These are phyloP conservation scores for Crithidia expoeki DNA, from an alignment of 208 protist genomes.

Conservation along the genomic window DNA sequence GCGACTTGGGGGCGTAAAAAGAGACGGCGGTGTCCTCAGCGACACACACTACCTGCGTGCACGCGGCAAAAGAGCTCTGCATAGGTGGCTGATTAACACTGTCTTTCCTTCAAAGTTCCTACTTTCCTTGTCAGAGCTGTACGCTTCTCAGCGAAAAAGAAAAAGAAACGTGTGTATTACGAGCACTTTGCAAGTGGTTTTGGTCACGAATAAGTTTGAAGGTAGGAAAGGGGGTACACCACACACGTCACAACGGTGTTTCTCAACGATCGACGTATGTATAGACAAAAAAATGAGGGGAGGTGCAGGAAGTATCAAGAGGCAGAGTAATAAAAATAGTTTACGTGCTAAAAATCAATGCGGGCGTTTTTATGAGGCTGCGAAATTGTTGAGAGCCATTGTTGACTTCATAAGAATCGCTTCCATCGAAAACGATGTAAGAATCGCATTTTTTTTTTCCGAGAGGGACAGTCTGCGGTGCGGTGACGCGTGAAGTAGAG, in stretches of 20 bases:
- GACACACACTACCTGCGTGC: slow-evolving; percentile 76
- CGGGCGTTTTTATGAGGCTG: too few relatives aligned
- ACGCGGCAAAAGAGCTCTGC: slow-evolving; percentile 72
- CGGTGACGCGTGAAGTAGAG: not conserved
- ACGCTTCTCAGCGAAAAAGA: not conserved
- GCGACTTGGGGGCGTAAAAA: slow-evolving; percentile 79
- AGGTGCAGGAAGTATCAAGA: too few relatives aligned
- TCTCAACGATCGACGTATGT: too few relatives aligned
- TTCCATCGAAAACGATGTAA: not conserved
- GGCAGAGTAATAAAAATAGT: too few relatives aligned
- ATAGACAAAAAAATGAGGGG: too few relatives aligned
- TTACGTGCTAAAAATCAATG: too few relatives aligned
- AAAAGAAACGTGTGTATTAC: not conserved
- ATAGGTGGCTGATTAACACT: slow-evolving; percentile 1
- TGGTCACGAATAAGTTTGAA: too few relatives aligned
- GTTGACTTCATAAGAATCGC: not conserved
- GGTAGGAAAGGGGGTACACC: too few relatives aligned
- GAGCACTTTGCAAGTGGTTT: too few relatives aligned
- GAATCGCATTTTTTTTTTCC: not conserved
- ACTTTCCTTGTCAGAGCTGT: not conserved
- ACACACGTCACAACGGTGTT: too few relatives aligned
- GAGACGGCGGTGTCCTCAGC: slow-evolving; percentile 78
- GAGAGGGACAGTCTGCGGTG: too few relatives aligned
- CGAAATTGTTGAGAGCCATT: not conserved
- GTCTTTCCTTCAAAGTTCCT: not conserved